Percentiles rank a stretch among this genome's conserved stretches.
phyloP scores from a whole-genome alignment of 75 land plant genomes.

The Selaginella tamariscina region DNA sequence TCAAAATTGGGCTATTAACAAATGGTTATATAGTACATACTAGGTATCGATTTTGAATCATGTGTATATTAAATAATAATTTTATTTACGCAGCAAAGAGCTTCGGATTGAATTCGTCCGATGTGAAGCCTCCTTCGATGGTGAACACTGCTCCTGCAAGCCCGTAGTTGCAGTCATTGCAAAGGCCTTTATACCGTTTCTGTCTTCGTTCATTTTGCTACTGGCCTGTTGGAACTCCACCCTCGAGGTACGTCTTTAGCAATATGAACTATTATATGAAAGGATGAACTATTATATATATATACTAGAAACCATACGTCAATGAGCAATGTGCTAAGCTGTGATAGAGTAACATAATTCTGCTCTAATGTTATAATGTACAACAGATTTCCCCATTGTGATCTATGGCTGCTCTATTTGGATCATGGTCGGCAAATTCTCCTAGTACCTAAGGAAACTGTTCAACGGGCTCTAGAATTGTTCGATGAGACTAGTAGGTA shows the following conservation, averaged over 20 bases:
- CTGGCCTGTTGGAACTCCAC: conserved; percentile 64
- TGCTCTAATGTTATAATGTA: too few species aligned
- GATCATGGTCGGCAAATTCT: conserved; percentile 44
- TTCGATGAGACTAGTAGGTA: background rate
- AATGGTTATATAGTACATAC: too few species aligned
- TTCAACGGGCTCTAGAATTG: background rate
- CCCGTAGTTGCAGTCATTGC: conserved; percentile 38
- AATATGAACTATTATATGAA: too few species aligned
- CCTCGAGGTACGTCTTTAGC: too few species aligned
- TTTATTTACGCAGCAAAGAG: too few species aligned
- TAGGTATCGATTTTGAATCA: too few species aligned
- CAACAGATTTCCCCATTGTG: too few species aligned
- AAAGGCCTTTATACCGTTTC: conserved; percentile 75
- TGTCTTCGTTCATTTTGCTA: conserved; percentile 52
- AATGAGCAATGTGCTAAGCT: conserved; percentile 51
- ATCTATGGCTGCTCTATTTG: conserved; percentile 55
- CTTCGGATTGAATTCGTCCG: conserved; percentile 6
- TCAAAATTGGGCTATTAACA: too few species aligned
- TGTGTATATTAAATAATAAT: too few species aligned
- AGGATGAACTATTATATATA: too few species aligned
- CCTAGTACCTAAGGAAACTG: background rate
- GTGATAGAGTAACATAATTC: too few species aligned
- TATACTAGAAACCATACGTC: too few species aligned
- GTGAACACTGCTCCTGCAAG: conserved; percentile 10
- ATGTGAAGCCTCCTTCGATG: conserved; percentile 18